Conservation (phyloP, 805 yeast genomes). For the Metschnikowia aberdeeniae region DNA sequence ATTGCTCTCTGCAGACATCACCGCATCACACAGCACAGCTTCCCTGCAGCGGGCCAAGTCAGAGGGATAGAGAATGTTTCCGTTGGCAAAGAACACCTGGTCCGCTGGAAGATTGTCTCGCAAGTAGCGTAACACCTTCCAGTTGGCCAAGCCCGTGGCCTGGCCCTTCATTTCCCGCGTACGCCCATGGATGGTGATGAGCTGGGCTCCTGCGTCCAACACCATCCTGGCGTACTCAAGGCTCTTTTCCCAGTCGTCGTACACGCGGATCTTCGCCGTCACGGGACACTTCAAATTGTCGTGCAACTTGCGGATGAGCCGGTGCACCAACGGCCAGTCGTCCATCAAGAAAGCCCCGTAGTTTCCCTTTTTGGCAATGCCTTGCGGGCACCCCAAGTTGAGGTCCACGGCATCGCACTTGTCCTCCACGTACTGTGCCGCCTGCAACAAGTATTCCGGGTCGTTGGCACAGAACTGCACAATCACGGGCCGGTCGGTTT, state of each 20-base stretch:
- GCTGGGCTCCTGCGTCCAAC: slow-evolving; percentile 90
- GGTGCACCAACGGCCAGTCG: slow-evolving; percentile 82
- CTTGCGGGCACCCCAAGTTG: slow-evolving; percentile 97
- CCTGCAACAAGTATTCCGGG: slow-evolving; percentile 73
- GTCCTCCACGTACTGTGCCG: slow-evolving; percentile 77
- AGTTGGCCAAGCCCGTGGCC: slow-evolving; percentile 90
- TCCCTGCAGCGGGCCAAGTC: slow-evolving; percentile 70
- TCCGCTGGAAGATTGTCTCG: slow-evolving; percentile 73
- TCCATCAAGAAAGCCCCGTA: slow-evolving; percentile 97
- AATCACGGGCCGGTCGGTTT: slow-evolving; percentile 75
- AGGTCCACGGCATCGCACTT: slow-evolving; percentile 94
- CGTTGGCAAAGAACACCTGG: slow-evolving; percentile 90
- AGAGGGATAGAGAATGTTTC: slow-evolving; percentile 86
- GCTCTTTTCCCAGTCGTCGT: slow-evolving; percentile 77
- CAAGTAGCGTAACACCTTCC: slow-evolving; percentile 72
- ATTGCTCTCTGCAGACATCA: slow-evolving; percentile 97
- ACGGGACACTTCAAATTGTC: slow-evolving; percentile 77
- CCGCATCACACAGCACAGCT: slow-evolving; percentile 74
- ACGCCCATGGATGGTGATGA: slow-evolving; percentile 91
- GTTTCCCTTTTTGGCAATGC: slow-evolving; percentile 90
- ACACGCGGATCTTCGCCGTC: slow-evolving; percentile 92
- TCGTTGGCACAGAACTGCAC: slow-evolving; percentile 98
- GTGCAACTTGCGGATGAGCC: slow-evolving; percentile 69
- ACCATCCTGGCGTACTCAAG: slow-evolving; percentile 86
- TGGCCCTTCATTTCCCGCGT: slow-evolving; percentile 98